Percentiles rank a stretch among this genome's conserved stretches.
phyloP scores from a whole-genome alignment of 768 basidiomycete genomes.

The Dendrothele bispora region DNA sequence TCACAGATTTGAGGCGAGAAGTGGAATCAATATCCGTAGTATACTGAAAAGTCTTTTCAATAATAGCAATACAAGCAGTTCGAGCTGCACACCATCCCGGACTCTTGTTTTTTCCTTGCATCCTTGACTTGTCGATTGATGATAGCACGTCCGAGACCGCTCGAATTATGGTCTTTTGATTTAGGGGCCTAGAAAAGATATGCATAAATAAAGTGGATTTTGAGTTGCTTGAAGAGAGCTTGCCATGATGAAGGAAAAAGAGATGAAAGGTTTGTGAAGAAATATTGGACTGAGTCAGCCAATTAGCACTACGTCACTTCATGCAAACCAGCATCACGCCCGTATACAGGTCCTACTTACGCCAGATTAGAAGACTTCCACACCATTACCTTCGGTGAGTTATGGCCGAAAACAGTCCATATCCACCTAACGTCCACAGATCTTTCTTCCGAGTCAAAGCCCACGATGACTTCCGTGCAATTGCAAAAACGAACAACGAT shows the following conservation, averaged over 20 bases:
- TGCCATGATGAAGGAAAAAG: background rate
- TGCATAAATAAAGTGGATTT: background rate
- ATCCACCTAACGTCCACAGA: slow-evolving; percentile 30
- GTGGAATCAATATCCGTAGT: slow-evolving; percentile 71
- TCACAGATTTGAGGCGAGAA: slow-evolving; percentile 82
- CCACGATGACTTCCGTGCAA: slow-evolving; percentile 54
- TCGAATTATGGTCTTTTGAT: slow-evolving; percentile 62
- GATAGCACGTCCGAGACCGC: slow-evolving; percentile 91
- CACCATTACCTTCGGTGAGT: slow-evolving; percentile 43
- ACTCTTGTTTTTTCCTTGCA: slow-evolving; percentile 57
- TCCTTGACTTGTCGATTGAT: slow-evolving; percentile 89
- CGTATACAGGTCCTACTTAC: slow-evolving; percentile 42
- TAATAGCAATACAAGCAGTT: slow-evolving; percentile 1
- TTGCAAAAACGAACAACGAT: slow-evolving; percentile 34
- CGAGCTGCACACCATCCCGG: slow-evolving; percentile 57
- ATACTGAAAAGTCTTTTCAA: slow-evolving; percentile 48
- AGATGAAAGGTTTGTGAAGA: background rate
- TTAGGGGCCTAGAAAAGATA: slow-evolving; percentile 49
- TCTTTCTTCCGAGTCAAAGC: slow-evolving; percentile 65
- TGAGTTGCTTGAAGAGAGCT: background rate
- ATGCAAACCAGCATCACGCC: slow-evolving; percentile 4
- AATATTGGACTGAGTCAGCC: background rate
- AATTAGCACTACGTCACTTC: background rate
- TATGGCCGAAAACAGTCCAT: background rate
- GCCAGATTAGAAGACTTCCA: slow-evolving; percentile 41